These are phyloP conservation scores for Ricinus communis DNA, from an alignment of 345 rosid genomes.

Conservation along the genomic window DNA sequence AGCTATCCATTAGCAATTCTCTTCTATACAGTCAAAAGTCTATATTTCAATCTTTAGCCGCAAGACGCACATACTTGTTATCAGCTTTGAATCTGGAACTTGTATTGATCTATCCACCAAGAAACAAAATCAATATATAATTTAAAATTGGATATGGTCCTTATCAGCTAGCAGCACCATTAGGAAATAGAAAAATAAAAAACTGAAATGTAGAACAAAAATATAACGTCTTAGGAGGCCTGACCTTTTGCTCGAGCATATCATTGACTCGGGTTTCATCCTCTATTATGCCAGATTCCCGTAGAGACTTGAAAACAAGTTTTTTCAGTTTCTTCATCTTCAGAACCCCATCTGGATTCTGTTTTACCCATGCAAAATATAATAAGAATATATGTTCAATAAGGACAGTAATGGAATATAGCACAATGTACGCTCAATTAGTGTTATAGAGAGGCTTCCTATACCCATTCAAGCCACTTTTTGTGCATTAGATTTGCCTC, in stretches of 20 bases:
- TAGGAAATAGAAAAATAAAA: background rate
- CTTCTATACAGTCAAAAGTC: constrained; percentile 6
- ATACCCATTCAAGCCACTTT: background rate
- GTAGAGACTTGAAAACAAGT: constrained; percentile 47
- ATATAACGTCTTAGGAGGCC: constrained; percentile 1
- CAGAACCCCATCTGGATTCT: constrained; percentile 60
- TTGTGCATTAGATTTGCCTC: background rate
- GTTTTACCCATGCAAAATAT: constrained; percentile 18
- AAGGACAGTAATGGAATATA: background rate
- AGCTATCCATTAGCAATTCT: background rate
- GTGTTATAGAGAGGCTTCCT: background rate
- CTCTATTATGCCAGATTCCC: constrained; percentile 44
- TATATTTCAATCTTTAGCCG: constrained; percentile 38
- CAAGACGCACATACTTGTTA: constrained; percentile 58
- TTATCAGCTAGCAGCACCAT: background rate
- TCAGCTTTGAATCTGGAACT: constrained; percentile 61
- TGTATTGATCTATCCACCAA: constrained; percentile 50
- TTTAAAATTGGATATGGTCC: background rate
- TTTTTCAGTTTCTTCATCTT: constrained; percentile 73
- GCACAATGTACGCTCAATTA: background rate
- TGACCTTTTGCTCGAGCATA: constrained; percentile 64
- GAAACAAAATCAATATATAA: background rate
- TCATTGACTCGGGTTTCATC: constrained; percentile 41
- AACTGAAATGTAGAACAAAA: background rate
- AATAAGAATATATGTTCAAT: background rate